Conservation (phyloP, 345 rosid genomes). For the Mangifera indica region DNA sequence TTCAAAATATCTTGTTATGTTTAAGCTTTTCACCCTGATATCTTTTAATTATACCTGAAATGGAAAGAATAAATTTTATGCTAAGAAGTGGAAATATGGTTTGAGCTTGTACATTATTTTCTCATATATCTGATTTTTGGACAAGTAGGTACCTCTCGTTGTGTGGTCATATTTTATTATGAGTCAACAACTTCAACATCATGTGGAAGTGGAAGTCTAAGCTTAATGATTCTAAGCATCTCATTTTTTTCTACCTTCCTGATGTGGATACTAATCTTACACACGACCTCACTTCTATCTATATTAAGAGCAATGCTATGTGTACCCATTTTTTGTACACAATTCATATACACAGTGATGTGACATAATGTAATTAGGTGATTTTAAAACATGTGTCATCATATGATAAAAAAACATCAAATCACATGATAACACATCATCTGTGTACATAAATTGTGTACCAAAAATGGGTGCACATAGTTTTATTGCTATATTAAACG, state of each 20-base stretch:
- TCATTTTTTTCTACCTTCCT: not conserved
- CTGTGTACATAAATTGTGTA: no score
- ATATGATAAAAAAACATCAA: no score
- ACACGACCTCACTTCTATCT: not conserved
- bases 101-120: not conserved
- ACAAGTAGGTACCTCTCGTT: not conserved
- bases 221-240: not conserved
- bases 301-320: no score
- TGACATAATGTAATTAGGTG: no score
- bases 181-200: not conserved
- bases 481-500: no score
- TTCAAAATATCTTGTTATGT: not conserved
- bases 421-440: no score
- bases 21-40: not conserved
- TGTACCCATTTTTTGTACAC: no score
- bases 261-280: not conserved
- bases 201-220: no score
- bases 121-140: not conserved
- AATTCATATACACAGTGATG: no score
- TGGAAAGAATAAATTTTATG: not conserved
- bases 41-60: not conserved
- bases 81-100: not conserved
- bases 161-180: not conserved
- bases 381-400: no score
- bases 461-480: no score